Evolutionary conservation across 1,139 yeast species (phyloP), one percentile per base, ranked within the genome.

Genomic region (Yamadazyma atlantica): DNA sequence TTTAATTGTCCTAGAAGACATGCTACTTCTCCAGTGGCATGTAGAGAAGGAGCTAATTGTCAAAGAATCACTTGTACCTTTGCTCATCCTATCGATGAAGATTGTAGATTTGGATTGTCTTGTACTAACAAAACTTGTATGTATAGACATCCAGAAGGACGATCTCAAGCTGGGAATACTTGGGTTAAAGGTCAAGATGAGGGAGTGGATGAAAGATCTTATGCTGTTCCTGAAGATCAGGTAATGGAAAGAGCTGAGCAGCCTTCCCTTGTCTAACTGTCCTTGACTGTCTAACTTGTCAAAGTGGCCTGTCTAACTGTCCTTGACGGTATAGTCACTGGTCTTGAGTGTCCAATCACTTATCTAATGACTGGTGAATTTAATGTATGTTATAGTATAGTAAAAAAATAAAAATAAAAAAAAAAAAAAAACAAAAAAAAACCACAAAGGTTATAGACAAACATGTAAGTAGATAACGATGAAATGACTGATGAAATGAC

Each of bases 1-100:
- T 74, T 72, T 48, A 75, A 74, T 50, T 88, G 97, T 64, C 85
- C 85, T 42, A 85, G 78, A 60, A 78, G 97, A 62, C 97, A 88
- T 60, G 95, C 96, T 1, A 74, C 80, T 13, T 72, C 86, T 11
- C 69, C 76, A 13, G 78, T 81, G 24, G 66, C 85, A 44, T 88
- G 97, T 59, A 86, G 95, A 57, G 85, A 81, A 32, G 96, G 96
- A 25, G 75, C 78, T 14, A 71, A 71, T 35, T 88, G 97, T 65
- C 73, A 78, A 21, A 80, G 95, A 60, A 69, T 80, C 36, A 94
- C 88, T 60, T 88, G 97, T 64, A 72, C 77, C 35, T 88, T 86
- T 59, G 74, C 84, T 16, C 97, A 88, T 60, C 95, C 95, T 32
- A 64, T 85, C 34, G 72, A 73, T 45, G 90, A 85, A 54, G 82